These are phyloP conservation scores for Phalaenopsis aphrodite DNA, from an alignment of 106 monocot genomes.

Conservation along the genomic window DNA sequence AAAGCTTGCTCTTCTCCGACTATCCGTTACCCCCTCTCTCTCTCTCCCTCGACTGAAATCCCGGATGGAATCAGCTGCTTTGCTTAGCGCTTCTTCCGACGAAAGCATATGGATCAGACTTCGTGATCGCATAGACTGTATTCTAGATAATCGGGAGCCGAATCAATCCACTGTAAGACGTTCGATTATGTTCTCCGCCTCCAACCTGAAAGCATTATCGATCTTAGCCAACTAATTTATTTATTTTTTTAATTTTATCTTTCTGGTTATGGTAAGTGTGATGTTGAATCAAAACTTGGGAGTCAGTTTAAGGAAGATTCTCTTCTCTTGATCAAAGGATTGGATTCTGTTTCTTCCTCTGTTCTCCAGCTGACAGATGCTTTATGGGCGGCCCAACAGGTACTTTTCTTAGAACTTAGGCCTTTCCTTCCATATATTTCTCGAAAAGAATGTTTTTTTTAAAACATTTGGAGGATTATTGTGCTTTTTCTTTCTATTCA, in stretches of 20 bases:
- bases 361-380: constrained; percentile 63
- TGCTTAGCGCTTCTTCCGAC: constrained; percentile 51
- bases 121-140: constrained; percentile 45
- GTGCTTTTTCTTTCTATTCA: too few relatives aligned
- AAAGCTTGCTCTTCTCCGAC: background rate
- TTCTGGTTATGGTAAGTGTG: constrained; percentile 16
- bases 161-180: background rate
- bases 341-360: constrained; percentile 82
- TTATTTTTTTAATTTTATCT: background rate
- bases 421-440: background rate
- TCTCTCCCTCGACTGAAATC: constrained; percentile 4
- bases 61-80: constrained; percentile 25
- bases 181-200: background rate
- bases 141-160: constrained; percentile 48
- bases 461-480: too few relatives aligned
- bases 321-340: constrained; percentile 63
- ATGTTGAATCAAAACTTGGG: constrained; percentile 29
- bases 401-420: background rate
- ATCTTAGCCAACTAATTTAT: background rate
- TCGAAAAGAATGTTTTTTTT: background rate
- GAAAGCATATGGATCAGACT: constrained; percentile 59
- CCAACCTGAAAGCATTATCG: background rate
- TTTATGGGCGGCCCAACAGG: constrained; percentile 56
- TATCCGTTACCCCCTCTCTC: constrained; percentile 25
- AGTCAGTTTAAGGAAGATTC: constrained; percentile 69